Base-by-base conservation (phyloP, 352 stramenopile genomes). In the Blastocystis sp. region DNA sequence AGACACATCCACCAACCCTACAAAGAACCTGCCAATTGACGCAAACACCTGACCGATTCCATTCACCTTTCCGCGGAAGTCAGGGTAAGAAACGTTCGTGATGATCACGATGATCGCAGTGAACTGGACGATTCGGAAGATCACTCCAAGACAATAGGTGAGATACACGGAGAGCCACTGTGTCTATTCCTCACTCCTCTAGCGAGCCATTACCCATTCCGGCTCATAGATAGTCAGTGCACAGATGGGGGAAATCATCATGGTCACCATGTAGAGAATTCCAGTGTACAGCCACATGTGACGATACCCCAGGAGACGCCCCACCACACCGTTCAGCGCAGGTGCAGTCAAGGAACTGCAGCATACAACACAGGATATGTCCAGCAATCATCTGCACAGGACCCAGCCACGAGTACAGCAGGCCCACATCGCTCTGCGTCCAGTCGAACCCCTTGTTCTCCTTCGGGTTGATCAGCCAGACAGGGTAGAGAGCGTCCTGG, bases 31-130 rank as follows among this genome's bases (percentile, higher is more conserved):
- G 16, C 78, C 78, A 18, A 43, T 73, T 2, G 78, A 89, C 20
- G 63, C 63, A 43, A 64, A 89, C 41, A 89, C 78, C 50, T 89
- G 78, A 4, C 78, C 78, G 39, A 89, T 89, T 26, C 78, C 78
- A 43, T 89, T 89, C 18, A 89, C 78, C 39, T 76, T 89, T 16
- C 78, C 66, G 11, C 78, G 63, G 78, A 89, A 89, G 26, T 89
- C 78, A 24, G 78, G 41, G 43, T 45, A 89, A 20, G 78, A 62
- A 11, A 63, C 63, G 62, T 89, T 89, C 0, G 78, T 55, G 26
- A 89, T 79, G 11, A 89, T 76, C 20, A 89, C 78, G 30, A 89
- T 89, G 0, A 62, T 56, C 20, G 56, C 63, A 18, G 78, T 89
- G 24, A 85, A 85, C 73, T 85, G 73, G 47, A 65, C 7, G 56